Base-by-base conservation (phyloP, 1,284 basidiomycete genomes). In the Rhodotorula sp. region DNA sequence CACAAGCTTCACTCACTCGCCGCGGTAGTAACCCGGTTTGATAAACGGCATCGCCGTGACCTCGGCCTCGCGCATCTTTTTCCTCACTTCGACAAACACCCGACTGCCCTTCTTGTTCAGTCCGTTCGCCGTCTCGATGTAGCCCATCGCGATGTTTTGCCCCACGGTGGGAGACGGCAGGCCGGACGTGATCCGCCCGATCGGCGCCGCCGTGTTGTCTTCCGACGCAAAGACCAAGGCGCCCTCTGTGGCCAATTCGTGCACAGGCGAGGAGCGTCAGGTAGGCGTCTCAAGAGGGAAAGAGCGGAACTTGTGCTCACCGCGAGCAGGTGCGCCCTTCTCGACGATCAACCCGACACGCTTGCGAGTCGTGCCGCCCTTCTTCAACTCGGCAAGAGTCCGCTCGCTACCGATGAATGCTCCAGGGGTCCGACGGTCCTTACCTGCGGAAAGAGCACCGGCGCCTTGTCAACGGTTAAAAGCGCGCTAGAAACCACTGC, bases 71-170 rank as follows among this genome's bases (percentile, higher is more conserved):
- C 90, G 84, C 77, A 85, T 79, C 82, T 91, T 91, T 45, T 68
- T 88, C 61, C 93, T 85, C 52, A 95, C 89, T 60, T 92, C 88
- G 19, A 95, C 89, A 62, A 85, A 83, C 14, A 95, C 82, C 79
- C 89, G 86, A 0, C 91, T 97, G 12, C 92, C 93, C 81, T 92
- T 93, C 83, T 95, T 97, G 84, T 97, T 93, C 81, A 85, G 87
- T 0, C 93, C 93, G 49, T 84, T 86, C 70, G 84, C 82, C 45
- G 81, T 81, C 66, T 77, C 64, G 62, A 98, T 87, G 79, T 97
- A 95, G 0, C 89, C 95, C 95, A 99, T 99, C 12, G 95, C 93
- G 78, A 99, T 92, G 82, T 99, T 97, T 80, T 90, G 88, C 5
- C 88, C 88, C 2, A 95, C 83, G 2, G 93, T 91, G 0, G 95